These are phyloP conservation scores for Neopestalotiopsis sp. DNA, from an alignment of 2,329 filamentous ascomycete species.

Conservation along the genomic window DNA sequence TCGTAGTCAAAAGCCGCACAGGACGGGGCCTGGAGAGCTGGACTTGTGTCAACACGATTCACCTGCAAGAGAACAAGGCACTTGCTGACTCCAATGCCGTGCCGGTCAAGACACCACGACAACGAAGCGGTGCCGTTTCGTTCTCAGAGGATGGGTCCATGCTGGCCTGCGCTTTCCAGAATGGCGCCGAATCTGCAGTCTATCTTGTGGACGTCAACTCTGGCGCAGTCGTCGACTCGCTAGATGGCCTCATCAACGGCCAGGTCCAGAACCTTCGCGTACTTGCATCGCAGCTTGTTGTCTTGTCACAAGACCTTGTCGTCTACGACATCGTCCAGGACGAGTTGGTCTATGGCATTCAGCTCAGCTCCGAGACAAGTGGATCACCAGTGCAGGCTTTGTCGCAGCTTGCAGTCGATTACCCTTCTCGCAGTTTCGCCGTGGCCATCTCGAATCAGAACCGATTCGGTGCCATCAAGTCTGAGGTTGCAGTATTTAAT, in stretches of 20 bases:
- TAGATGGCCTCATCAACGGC: constrained; percentile 71
- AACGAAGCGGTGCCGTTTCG: constrained; percentile 67
- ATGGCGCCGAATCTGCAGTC: constrained; percentile 63
- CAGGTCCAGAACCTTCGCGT: constrained; percentile 73
- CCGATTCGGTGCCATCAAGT: constrained; percentile 43
- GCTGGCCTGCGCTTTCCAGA: constrained; percentile 71
- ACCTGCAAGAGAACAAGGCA: constrained; percentile 50
- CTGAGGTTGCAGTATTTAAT: constrained; percentile 71
- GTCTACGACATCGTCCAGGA: constrained; percentile 88
- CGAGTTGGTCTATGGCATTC: constrained; percentile 70
- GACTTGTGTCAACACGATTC: constrained; percentile 68
- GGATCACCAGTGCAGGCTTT: constrained; percentile 47
- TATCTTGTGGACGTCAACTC: constrained; percentile 78
- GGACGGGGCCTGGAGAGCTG: constrained; percentile 73
- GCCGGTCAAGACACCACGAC: constrained; percentile 32
- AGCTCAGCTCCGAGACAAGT: constrained; percentile 52
- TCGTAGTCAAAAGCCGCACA: constrained; percentile 64
- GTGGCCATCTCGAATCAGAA: constrained; percentile 53
- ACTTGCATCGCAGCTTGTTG: constrained; percentile 75
- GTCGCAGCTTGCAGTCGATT: constrained; percentile 75
- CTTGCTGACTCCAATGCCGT: constrained; percentile 40
- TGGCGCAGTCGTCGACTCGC: constrained; percentile 69
- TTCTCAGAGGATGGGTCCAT: constrained; percentile 88
- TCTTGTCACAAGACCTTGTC: constrained; percentile 74
- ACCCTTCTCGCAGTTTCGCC: constrained; percentile 68